Base-by-base conservation (phyloP, 257 asterid species). In the Schizonepeta tenuifolia region DNA sequence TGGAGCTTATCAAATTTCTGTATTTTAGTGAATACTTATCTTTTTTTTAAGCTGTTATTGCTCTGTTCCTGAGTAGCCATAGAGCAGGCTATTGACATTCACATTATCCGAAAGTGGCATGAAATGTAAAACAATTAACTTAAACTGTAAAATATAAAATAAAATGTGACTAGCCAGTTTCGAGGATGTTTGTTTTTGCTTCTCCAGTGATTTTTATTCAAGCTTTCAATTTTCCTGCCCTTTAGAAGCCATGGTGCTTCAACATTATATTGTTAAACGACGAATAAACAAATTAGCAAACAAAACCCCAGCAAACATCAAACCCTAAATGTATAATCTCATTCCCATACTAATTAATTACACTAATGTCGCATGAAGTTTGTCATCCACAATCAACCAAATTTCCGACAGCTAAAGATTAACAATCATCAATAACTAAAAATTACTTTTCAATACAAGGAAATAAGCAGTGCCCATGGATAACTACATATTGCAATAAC, bases 381-480 rank as follows among this genome's bases (percentile, higher is more conserved):
- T 41, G 22, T 4, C 57, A 24, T 22, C 72, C 17, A 51, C 14
- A 73, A 49, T 24, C 58, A 40, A 72, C 17, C 58, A 36, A 41
- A 36, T 63, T 36, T 22, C 70, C 70, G 24, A 46, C 12, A 22
- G 50, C 20, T 35, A 26, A 18, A 10, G 12, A 50, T 46, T 24
- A 13, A 12, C 53, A 63, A 40, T 38, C 11, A 18, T 4, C 53
- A n/a, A 35, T 49, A 33, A 60, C 7, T 60, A 33, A n/a, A 31
- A 58, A 0, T 58, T n/a, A 24, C 1, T 59, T 59, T 31, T 22
- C 10, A 41, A 53, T 26, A 38, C 3, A 8, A 12, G 9, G 11
- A 38, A 38, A 38, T 9, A 18, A 44, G 9, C 56, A 49, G 3
- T 49, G 24, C 5, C 49, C 12, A 5, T 13, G 2, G n/a, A 1